A percentile compares a stretch with the other conserved stretches of the same genome.
These are phyloP conservation scores for Miamiensis avidus DNA, from an alignment of 169 alveolate genomes.

Conservation along the genomic window DNA sequence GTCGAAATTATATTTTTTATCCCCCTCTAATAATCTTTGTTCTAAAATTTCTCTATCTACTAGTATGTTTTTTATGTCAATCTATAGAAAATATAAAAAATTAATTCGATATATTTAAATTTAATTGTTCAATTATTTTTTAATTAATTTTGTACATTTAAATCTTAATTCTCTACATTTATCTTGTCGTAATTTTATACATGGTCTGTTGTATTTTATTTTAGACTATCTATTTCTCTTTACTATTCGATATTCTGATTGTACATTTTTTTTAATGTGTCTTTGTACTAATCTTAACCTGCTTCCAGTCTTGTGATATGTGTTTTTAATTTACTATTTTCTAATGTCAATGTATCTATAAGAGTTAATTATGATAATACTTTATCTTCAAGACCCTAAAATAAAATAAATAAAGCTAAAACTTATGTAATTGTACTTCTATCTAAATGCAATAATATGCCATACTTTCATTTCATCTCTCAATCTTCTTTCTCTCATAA, in stretches of 20 bases:
- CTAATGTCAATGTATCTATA: background rate
- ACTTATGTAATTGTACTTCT: too few relatives aligned
- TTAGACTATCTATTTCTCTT: background rate
- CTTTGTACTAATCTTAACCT: background rate
- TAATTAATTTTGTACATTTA: slow-evolving; percentile 4
- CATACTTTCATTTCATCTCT: too few relatives aligned
- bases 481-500: too few relatives aligned
- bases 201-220: background rate
- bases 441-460: too few relatives aligned
- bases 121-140: background rate
- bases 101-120: background rate
- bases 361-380: background rate
- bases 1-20: slow-evolving; percentile 41
- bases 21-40: slow-evolving; percentile 37
- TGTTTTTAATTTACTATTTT: slow-evolving; percentile 20
- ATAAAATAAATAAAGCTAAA: too few relatives aligned
- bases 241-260: background rate
- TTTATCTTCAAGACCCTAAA: background rate
- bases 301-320: slow-evolving; percentile 5
- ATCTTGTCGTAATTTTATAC: background rate
- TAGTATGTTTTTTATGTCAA: slow-evolving; percentile 34
- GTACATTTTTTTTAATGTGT: slow-evolving; percentile 24
- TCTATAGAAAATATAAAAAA: slow-evolving; percentile 2
- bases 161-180: background rate
- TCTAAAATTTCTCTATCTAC: slow-evolving; percentile 30